Percentiles rank a stretch among this genome's conserved stretches.
These are phyloP conservation scores for Herpetomonas samuelpessoai DNA, from an alignment of 208 protist genomes.

Conservation along the genomic window DNA sequence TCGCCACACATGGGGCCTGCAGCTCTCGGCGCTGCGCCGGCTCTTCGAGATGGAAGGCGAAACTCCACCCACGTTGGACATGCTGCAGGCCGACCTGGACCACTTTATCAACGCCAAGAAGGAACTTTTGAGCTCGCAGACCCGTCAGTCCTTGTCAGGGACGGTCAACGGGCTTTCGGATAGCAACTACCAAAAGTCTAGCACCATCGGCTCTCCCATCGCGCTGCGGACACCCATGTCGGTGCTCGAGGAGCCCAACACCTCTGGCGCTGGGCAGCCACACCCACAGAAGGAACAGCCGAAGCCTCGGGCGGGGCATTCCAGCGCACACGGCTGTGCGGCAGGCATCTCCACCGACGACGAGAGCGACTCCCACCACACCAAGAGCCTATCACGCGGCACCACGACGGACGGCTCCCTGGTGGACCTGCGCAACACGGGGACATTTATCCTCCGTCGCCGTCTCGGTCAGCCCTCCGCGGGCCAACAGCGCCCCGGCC, in stretches of 20 bases:
- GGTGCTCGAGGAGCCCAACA: background rate
- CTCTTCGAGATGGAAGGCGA: constrained; percentile 3
- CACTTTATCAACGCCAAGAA: constrained; percentile 12
- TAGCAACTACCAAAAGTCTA: background rate
- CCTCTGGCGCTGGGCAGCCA: too few species aligned
- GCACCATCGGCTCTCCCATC: background rate
- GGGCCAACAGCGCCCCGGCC: background rate
- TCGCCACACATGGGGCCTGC: background rate
- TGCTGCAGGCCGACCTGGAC: constrained; percentile 11
- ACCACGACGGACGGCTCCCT: background rate
- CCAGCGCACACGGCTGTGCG: background rate
- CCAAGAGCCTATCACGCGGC: background rate
- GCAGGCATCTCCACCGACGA: background rate
- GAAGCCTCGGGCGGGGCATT: too few species aligned
- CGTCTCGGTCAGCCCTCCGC: background rate
- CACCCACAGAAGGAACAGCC: too few species aligned
- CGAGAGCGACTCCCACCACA: background rate
- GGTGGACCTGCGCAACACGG: background rate
- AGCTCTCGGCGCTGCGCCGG: background rate
- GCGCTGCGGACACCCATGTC: background rate
- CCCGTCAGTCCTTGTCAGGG: background rate
- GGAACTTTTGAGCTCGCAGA: background rate
- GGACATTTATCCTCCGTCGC: background rate
- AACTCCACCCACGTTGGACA: background rate
- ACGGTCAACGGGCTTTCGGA: background rate